Evolutionary conservation across 495 filamentous ascomycete species (phyloP).

Genomic region (Penicillium paradoxum): DNA sequence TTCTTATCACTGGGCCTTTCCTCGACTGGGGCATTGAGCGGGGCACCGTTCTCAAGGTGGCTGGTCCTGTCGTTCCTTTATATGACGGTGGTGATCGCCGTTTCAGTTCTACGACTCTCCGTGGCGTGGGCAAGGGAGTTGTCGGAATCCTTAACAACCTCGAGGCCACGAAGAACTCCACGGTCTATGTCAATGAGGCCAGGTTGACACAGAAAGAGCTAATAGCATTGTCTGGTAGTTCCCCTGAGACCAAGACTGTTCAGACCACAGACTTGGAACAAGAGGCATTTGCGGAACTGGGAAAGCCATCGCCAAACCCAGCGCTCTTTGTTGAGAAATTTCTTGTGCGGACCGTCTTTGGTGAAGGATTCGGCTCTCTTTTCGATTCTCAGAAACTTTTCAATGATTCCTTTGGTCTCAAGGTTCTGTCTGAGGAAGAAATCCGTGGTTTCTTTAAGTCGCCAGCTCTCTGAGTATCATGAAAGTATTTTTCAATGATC

Average conservation of each 20-base stretch:
- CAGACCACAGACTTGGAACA: constrained; percentile 40
- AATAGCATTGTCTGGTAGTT: constrained; percentile 44
- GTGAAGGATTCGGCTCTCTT: constrained; percentile 40
- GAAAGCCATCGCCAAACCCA: constrained; percentile 23
- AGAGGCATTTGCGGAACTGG: constrained; percentile 35
- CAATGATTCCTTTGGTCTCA: constrained; percentile 40
- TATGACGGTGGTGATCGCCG: constrained; percentile 51
- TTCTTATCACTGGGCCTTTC: constrained; percentile 46
- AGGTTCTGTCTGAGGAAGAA: constrained; percentile 25
- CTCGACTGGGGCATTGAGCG: constrained; percentile 47
- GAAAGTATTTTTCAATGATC: no score
- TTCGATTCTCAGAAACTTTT: constrained; percentile 21
- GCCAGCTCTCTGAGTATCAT: no score
- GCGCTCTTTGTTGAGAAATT: constrained; percentile 39
- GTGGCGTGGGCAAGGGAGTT: constrained; percentile 45
- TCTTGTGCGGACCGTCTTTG: constrained; percentile 35
- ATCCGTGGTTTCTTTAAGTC: constrained; percentile 7
- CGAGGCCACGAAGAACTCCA: constrained; percentile 50
- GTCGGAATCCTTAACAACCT: constrained; percentile 46
- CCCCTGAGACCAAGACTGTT: constrained; percentile 36
- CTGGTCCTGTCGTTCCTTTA: constrained; percentile 39
- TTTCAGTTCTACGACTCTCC: constrained; percentile 44
- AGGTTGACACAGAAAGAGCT: constrained; percentile 52
- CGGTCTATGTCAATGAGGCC: constrained; percentile 46
- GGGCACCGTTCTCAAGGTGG: constrained; percentile 36